Conservation (phyloP, 352 stramenopile species). For the Phytophthora uliginosa region DNA sequence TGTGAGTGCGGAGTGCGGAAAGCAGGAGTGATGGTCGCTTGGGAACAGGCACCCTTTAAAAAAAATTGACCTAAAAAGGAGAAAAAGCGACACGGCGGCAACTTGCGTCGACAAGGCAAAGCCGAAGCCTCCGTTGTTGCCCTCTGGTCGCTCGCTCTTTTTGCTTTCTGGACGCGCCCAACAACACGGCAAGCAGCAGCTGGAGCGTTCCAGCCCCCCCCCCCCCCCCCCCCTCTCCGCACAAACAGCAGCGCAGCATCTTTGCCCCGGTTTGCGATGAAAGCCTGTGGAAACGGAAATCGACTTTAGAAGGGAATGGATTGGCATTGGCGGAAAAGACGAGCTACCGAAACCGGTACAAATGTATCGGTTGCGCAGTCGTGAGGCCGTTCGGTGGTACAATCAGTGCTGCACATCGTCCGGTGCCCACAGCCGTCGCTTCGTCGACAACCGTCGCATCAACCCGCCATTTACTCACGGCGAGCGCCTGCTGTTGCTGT, state of each 20-base stretch:
- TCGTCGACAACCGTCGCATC: background rate
- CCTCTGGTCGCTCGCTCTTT: conserved; percentile 40
- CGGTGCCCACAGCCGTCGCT: conserved; percentile 17
- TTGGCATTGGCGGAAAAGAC: background rate
- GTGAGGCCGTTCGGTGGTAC: conserved; percentile 19
- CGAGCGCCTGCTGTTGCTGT: background rate
- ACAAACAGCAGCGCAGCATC: conserved; percentile 8
- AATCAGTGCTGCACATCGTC: conserved; percentile 28
- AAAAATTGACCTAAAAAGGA: conserved; percentile 20
- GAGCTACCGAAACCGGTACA: background rate
- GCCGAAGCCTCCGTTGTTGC: background rate
- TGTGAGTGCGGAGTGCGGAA: conserved; percentile 15
- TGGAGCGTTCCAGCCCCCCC: background rate
- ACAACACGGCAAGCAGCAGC: conserved; percentile 26
- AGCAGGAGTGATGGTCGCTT: conserved; percentile 40
- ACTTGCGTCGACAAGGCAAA: background rate
- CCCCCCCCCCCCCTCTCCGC: conserved; percentile 26
- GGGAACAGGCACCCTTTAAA: conserved; percentile 21
- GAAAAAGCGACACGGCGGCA: too few relatives aligned
- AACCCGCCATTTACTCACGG: background rate
- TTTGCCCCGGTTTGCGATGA: background rate
- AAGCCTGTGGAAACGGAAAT: background rate
- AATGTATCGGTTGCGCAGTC: background rate
- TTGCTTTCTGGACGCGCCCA: conserved; percentile 44
- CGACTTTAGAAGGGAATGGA: background rate